These are phyloP conservation scores for Pleochaeta shiraiana DNA, from an alignment of 2,329 filamentous ascomycete species.

Conservation along the genomic window DNA sequence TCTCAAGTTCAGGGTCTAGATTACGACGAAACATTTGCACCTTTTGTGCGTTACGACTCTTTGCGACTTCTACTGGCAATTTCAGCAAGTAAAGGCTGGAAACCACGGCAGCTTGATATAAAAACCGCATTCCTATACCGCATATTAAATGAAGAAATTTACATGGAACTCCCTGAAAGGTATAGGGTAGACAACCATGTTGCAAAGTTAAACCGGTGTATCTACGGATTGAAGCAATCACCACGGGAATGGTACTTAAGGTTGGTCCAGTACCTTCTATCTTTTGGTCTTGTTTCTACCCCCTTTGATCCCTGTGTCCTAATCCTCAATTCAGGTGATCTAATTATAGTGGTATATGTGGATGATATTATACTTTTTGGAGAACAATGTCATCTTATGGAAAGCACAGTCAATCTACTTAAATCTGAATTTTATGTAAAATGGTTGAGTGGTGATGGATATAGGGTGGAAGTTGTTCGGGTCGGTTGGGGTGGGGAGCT, in stretches of 20 bases:
- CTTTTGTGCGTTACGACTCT: not conserved
- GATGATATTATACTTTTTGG: too few relatives aligned
- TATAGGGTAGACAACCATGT: not conserved
- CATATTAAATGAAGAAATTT: slow-evolving; percentile 1
- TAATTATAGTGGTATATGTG: too few relatives aligned
- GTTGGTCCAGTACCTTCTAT: too few relatives aligned
- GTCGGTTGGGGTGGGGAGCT: too few relatives aligned
- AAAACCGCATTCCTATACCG: slow-evolving; percentile 1
- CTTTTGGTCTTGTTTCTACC: too few relatives aligned
- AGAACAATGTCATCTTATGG: too few relatives aligned
- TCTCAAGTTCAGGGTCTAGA: not conserved
- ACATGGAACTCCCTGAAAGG: not conserved
- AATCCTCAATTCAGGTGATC: too few relatives aligned
- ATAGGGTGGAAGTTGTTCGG: too few relatives aligned
- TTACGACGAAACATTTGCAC: slow-evolving; percentile 3
- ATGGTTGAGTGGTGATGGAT: too few relatives aligned
- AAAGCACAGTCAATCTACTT: too few relatives aligned
- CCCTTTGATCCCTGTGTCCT: too few relatives aligned
- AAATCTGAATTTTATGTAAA: too few relatives aligned
- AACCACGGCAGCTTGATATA: not conserved
- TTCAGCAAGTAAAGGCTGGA: not conserved
- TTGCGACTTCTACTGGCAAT: not conserved
- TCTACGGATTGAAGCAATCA: slow-evolving; percentile 3
- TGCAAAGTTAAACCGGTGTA: not conserved
- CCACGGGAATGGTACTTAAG: slow-evolving; percentile 2